Base-by-base conservation (phyloP, 2,329 filamentous ascomycete species). In the Neofusicoccum parvum region DNA sequence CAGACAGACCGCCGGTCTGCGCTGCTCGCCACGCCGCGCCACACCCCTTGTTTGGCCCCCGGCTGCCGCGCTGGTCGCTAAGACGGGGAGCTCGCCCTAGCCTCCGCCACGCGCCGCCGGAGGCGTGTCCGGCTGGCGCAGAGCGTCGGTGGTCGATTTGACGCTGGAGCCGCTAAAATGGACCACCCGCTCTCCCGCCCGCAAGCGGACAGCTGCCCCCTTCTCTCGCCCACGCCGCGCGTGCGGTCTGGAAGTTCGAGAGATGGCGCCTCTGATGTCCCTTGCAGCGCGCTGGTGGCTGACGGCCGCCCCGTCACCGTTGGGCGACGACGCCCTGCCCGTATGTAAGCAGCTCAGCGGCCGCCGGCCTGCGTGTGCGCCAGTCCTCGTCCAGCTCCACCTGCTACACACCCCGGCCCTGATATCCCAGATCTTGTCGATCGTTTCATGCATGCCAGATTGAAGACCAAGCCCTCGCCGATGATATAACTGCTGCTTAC, bases 371-470 rank as follows among this genome's bases (percentile, higher is more conserved):
- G 23, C 23, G 23, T 3, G 23, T 3, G 23, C 23, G 3, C 23
- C 23, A 23, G 23, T 3, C 23, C 23, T 23, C 23, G 3, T 23
- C 23, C 23, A 23, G 23, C 23, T 23, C 23, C 23, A 23, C 23
- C 23, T 5, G 41, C 27, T 9, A 27, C 54, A 17, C 10, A 34
- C 41, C 54, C 23, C 15, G 41, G 39, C 23, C 12, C 37, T 27
- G 20, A 43, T 32, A 23, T 12, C 36, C 39, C 23, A 11, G 39
- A 46, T 59, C 54, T 45, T 36, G 54, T 46, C 41, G 41, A 46
- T 59, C 39, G 54, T 59, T 59, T 59, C 54, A 59, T 59, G 54
- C 39, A 23, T 27, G 34, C 51, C n/a, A 14, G 34, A 41, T 39
- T 20, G 17, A 14, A 43, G 37, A 23, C 23, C 23, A 3, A 23